These are phyloP conservation scores for Colletotrichum endophyticum DNA, from an alignment of 2,329 filamentous ascomycete species.

Conservation along the genomic window DNA sequence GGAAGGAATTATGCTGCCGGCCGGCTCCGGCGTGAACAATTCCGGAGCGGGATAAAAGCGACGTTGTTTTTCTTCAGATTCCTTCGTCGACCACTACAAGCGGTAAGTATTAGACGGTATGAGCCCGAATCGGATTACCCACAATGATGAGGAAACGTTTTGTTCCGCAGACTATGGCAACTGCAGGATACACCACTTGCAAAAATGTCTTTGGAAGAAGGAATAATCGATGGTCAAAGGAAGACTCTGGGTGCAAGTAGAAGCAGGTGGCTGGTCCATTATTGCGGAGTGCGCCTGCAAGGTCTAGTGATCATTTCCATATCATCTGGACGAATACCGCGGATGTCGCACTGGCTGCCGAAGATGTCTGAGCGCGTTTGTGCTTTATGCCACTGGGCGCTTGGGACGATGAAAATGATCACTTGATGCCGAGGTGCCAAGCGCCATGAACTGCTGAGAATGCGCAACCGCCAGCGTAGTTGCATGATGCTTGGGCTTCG, in stretches of 20 bases:
- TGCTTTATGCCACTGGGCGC: neutral
- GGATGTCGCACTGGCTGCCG: neutral
- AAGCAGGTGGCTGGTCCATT: neutral
- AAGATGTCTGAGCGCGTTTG: neutral
- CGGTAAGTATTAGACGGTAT: neutral
- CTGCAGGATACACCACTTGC: neutral
- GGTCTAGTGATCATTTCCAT: neutral
- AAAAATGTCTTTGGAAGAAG: neutral
- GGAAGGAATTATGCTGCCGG: neutral
- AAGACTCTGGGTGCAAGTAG: neutral
- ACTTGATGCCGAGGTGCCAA: neutral
- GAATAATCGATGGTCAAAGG: neutral
- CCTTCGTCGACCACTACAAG: neutral
- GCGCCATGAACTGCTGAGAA: neutral
- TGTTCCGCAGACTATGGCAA: neutral
- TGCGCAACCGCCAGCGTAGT: neutral
- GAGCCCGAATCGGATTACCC: neutral
- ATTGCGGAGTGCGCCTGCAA: neutral
- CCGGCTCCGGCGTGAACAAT: neutral
- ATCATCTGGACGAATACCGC: neutral
- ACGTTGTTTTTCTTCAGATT: neutral
- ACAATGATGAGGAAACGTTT: neutral
- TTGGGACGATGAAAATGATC: neutral
- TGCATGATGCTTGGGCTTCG: neutral
- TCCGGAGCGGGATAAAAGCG: neutral